A percentile compares a stretch with the other conserved stretches of the same genome.
phyloP scores from a whole-genome alignment of 257 asterid genomes.

The Marsdenia floribunda region DNA sequence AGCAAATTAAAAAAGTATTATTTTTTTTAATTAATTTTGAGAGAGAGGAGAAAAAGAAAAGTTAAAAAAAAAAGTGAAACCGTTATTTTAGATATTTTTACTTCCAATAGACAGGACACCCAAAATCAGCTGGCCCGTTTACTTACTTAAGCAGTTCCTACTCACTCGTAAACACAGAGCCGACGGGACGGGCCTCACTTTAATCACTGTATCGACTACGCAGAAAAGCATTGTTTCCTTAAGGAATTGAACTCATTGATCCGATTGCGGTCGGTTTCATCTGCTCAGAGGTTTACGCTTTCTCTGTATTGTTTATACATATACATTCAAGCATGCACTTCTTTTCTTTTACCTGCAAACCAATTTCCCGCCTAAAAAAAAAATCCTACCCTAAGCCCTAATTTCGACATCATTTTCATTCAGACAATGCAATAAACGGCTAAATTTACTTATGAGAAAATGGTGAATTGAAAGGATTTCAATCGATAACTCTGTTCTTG shows the following conservation, averaged over 20 bases:
- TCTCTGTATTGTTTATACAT: background rate
- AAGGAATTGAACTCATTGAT: background rate
- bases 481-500: too few relatives aligned
- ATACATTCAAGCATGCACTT: background rate
- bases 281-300: background rate
- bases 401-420: background rate
- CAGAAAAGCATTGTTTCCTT: background rate
- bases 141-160: too few relatives aligned
- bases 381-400: conserved; percentile 8
- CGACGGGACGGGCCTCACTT: too few relatives aligned
- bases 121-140: too few relatives aligned
- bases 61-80: too few relatives aligned
- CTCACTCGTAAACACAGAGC: too few relatives aligned
- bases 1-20: too few relatives aligned
- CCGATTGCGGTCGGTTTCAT: background rate
- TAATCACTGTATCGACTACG: background rate
- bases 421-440: background rate
- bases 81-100: too few relatives aligned
- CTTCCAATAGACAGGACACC: too few relatives aligned
- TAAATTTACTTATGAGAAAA: background rate
- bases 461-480: too few relatives aligned
- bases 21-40: too few relatives aligned
- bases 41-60: too few relatives aligned
- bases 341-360: background rate
- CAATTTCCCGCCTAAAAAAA: background rate